Percentiles rank a stretch among this genome's conserved stretches.
These are phyloP conservation scores for Gynostemma pentaphyllum DNA, from an alignment of 306 rosid species.

Conservation along the genomic window DNA sequence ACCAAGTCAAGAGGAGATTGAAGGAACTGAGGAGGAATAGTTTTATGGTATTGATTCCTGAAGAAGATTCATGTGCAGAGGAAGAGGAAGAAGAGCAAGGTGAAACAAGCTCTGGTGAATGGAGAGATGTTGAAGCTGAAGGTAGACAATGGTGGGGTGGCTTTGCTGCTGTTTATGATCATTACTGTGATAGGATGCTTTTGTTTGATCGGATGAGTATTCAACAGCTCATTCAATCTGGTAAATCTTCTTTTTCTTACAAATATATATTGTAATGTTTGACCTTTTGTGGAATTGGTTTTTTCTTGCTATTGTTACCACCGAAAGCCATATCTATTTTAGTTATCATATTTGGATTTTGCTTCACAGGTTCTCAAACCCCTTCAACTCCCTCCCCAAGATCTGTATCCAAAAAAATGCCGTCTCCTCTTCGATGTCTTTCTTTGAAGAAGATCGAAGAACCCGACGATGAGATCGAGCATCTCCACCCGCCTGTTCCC, in stretches of 20 bases:
- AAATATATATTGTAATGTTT: background rate
- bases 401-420: conserved; percentile 67
- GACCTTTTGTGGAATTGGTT: background rate
- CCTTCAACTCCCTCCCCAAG: conserved; percentile 64
- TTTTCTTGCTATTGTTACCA: too few species aligned
- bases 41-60: conserved; percentile 94
- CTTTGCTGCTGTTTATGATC: conserved; percentile 70
- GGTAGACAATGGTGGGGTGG: conserved; percentile 98
- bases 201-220: conserved; percentile 69
- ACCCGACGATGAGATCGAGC: conserved; percentile 63
- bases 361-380: conserved; percentile 32
- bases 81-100: conserved; percentile 66
- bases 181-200: conserved; percentile 76
- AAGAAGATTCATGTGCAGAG: conserved; percentile 72
- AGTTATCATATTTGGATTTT: background rate
- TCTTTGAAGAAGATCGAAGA: conserved; percentile 75
- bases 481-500: conserved; percentile 51
- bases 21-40: conserved; percentile 89
- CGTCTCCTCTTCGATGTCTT: conserved; percentile 83
- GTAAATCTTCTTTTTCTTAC: conserved; percentile 20
- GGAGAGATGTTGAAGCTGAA: conserved; percentile 98
- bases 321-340: background rate
- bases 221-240: conserved; percentile 40
- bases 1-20: conserved; percentile 83
- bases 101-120: conserved; percentile 53